These are phyloP conservation scores for Primulina eburnea DNA, from an alignment of 257 asterid species.

Conservation along the genomic window DNA sequence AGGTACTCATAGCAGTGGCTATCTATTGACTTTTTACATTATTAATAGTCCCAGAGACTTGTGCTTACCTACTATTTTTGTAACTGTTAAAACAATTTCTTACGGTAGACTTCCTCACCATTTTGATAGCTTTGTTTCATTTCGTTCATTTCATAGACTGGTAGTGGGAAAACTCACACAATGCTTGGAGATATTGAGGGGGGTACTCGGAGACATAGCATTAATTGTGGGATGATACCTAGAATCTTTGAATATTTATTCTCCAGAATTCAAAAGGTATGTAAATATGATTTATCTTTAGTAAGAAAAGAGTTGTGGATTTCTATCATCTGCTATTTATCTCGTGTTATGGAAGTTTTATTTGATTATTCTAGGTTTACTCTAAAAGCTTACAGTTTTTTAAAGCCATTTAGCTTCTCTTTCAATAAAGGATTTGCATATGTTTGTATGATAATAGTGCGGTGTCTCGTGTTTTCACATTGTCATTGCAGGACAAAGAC, in stretches of 20 bases:
- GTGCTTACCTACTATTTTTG: slow-evolving; percentile 13
- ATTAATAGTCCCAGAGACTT: not conserved
- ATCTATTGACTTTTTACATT: not conserved
- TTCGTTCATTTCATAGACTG: slow-evolving; percentile 52
- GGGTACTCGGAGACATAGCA: slow-evolving; percentile 89
- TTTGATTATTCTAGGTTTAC: slow-evolving; percentile 13
- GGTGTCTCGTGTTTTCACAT: slow-evolving; percentile 18
- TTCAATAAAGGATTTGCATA: slow-evolving; percentile 10
- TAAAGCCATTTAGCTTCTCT: too few species aligned
- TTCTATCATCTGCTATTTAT: not conserved
- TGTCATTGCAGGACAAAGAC: slow-evolving; percentile 69
- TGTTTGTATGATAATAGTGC: slow-evolving; percentile 14
- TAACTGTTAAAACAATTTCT: not conserved
- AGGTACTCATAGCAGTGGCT: not conserved
- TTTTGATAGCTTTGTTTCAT: slow-evolving; percentile 12
- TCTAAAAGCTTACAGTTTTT: not conserved
- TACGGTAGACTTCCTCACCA: not conserved
- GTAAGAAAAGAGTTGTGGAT: not conserved
- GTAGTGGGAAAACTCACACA: slow-evolving; percentile 98
- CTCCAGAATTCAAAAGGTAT: slow-evolving; percentile 93
- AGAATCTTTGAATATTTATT: slow-evolving; percentile 91
- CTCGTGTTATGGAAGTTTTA: not conserved
- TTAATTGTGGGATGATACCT: slow-evolving; percentile 94
- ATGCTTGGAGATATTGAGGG: slow-evolving; percentile 99
- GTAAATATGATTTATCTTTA: slow-evolving; percentile 13